These are phyloP conservation scores for Ophiostoma sp. DNA, from an alignment of 2,329 filamentous ascomycete genomes.

Conservation along the genomic window DNA sequence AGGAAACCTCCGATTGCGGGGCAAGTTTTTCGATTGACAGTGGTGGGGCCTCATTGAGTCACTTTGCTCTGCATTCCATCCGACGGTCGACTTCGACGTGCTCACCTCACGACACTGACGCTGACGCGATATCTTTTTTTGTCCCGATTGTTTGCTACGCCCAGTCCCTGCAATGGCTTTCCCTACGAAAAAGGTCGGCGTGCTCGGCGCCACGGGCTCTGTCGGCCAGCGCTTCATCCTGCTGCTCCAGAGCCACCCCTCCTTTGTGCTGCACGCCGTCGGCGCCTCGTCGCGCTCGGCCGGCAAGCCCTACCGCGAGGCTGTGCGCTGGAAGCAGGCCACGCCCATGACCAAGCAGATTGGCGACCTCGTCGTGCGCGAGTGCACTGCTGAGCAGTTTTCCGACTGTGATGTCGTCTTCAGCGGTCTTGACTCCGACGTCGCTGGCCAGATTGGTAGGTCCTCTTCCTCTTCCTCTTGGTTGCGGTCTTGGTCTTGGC, in stretches of 20 bases:
- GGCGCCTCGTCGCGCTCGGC: slow-evolving; percentile 85
- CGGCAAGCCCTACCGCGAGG: slow-evolving; percentile 91
- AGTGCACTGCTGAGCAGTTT: slow-evolving; percentile 78
- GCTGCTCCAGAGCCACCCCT: slow-evolving; percentile 79
- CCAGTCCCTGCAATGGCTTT: neutral
- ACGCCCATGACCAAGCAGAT: slow-evolving; percentile 68
- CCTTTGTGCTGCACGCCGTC: slow-evolving; percentile 79
- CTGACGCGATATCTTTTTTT: too few relatives aligned
- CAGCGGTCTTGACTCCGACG: slow-evolving; percentile 84
- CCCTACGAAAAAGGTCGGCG: slow-evolving; percentile 42
- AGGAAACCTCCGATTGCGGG: slow-evolving; percentile 10
- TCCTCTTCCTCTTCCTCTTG: neutral
- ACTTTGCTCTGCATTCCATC: neutral
- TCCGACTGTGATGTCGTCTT: slow-evolving; percentile 89
- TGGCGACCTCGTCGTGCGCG: slow-evolving; percentile 75
- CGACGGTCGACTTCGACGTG: neutral
- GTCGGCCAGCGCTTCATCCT: slow-evolving; percentile 95
- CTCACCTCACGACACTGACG: too few relatives aligned
- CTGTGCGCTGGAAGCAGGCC: slow-evolving; percentile 90
- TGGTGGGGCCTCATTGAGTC: neutral
- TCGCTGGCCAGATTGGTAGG: slow-evolving; percentile 73
- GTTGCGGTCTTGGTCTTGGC: neutral
- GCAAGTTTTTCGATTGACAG: slow-evolving; percentile 10
- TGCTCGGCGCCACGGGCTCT: slow-evolving; percentile 87
- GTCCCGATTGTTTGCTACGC: neutral